Evolutionary conservation across 345 rosid species (phyloP).

Genomic region (Dimocarpus longan): DNA sequence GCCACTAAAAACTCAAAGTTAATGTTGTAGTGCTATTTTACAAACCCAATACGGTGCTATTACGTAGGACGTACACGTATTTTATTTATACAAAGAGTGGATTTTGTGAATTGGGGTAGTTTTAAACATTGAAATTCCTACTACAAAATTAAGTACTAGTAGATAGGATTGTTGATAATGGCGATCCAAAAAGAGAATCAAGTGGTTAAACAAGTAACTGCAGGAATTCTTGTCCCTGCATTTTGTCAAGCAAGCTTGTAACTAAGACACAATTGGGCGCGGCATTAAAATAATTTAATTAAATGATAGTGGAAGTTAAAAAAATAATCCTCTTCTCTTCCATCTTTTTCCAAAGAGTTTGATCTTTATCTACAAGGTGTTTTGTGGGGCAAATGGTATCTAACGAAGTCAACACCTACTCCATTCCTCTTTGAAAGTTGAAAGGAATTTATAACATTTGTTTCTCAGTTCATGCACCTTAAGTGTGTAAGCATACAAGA

Average conservation of each 20-base stretch:
- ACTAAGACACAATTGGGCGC: neutral
- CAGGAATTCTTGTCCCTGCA: neutral
- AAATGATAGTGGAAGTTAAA: neutral
- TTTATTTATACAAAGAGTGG: too few species aligned
- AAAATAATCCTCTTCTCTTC: too few species aligned
- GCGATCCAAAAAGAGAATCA: neutral
- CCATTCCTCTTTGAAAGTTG: neutral
- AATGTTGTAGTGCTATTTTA: too few species aligned
- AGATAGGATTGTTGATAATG: neutral
- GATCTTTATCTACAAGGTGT: neutral
- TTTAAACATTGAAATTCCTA: neutral
- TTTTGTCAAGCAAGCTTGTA: neutral
- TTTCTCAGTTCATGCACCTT: neutral
- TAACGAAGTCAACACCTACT: constrained; percentile 12
- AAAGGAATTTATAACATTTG: too few species aligned
- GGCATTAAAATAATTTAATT: neutral
- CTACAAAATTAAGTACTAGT: neutral
- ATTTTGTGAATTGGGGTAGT: neutral
- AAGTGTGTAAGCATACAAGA: too few species aligned
- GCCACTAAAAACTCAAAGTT: too few species aligned
- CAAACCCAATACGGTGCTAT: too few species aligned
- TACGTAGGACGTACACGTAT: too few species aligned
- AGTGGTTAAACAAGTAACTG: neutral
- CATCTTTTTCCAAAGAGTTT: neutral
- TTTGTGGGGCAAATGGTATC: constrained; percentile 9